These are phyloP conservation scores for Mucor saturninus DNA, from an alignment of 371 early-diverging fungal species.

Conservation along the genomic window DNA sequence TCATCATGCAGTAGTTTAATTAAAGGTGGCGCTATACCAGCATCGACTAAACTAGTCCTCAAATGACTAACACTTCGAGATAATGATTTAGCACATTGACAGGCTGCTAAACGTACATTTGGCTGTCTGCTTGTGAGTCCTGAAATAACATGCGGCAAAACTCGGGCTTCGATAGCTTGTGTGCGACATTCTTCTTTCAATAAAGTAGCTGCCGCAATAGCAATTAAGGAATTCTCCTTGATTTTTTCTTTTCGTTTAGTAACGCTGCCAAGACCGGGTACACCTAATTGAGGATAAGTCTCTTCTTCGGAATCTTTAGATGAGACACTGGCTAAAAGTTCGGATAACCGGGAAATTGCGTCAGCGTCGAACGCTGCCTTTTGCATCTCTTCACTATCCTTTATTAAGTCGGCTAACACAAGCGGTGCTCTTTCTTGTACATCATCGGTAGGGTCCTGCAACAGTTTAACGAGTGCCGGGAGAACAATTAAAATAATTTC, in stretches of 20 bases:
- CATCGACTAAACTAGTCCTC: conserved; percentile 84
- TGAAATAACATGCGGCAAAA: conserved; percentile 75
- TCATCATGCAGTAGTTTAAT: conserved; percentile 75
- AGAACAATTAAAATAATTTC: conserved; percentile 66
- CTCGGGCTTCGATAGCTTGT: conserved; percentile 80
- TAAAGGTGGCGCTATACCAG: conserved; percentile 75
- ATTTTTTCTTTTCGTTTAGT: conserved; percentile 67
- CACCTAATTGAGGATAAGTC: conserved; percentile 35
- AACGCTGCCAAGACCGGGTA: conserved; percentile 53
- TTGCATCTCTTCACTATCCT: conserved; percentile 79
- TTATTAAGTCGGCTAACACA: conserved; percentile 76
- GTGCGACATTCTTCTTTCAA: conserved; percentile 82
- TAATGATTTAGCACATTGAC: conserved; percentile 78
- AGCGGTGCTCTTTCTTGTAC: conserved; percentile 76
- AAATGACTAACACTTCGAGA: conserved; percentile 82
- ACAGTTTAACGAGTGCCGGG: conserved; percentile 79
- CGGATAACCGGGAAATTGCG: conserved; percentile 71
- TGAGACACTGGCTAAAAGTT: conserved; percentile 56
- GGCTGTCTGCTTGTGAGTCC: conserved; percentile 67
- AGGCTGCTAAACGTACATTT: conserved; percentile 78
- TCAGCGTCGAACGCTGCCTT: conserved; percentile 81
- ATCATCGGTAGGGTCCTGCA: conserved; percentile 57
- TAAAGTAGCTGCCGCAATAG: conserved; percentile 79
- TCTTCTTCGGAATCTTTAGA: conserved; percentile 51
- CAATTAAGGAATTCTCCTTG: conserved; percentile 73